These are phyloP conservation scores for Blastocystis sp. DNA, from an alignment of 352 stramenopile genomes.

Conservation along the genomic window DNA sequence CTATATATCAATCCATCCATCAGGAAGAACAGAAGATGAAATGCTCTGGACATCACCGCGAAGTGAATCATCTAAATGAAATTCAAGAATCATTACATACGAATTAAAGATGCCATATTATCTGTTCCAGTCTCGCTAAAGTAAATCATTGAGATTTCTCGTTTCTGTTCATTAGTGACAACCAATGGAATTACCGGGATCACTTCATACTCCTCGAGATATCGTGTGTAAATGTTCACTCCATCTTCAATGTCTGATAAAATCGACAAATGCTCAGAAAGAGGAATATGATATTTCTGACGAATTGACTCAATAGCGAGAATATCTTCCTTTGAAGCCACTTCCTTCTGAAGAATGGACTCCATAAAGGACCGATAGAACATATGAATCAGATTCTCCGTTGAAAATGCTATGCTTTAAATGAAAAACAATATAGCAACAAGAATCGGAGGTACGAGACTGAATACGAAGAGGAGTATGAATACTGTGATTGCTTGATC, in stretches of 20 bases:
- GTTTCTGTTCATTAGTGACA: not conserved
- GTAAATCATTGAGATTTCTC: constrained; percentile 25
- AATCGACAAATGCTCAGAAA: not conserved
- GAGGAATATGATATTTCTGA: constrained; percentile 9
- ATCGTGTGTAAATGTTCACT: not conserved
- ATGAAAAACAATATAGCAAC: not conserved
- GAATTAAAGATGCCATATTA: not conserved
- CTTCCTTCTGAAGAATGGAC: not conserved
- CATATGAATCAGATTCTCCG: constrained; percentile 20
- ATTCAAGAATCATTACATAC: not conserved
- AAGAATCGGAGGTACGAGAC: not conserved
- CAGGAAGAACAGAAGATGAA: not conserved
- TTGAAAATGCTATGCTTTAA: not conserved
- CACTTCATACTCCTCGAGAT: constrained; percentile 14
- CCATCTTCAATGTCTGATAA: constrained; percentile 40
- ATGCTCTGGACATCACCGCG: not conserved
- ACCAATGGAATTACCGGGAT: not conserved
- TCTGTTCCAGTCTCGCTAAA: not conserved
- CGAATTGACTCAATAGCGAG: constrained; percentile 18
- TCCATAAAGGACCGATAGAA: constrained; percentile 50
- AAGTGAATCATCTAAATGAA: not conserved
- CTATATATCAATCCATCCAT: not conserved
- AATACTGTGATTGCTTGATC: not conserved
- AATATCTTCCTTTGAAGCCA: constrained; percentile 8
- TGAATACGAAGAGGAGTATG: not conserved